These are phyloP conservation scores for Fagus crenata DNA, from an alignment of 306 rosid genomes.

Conservation along the genomic window DNA sequence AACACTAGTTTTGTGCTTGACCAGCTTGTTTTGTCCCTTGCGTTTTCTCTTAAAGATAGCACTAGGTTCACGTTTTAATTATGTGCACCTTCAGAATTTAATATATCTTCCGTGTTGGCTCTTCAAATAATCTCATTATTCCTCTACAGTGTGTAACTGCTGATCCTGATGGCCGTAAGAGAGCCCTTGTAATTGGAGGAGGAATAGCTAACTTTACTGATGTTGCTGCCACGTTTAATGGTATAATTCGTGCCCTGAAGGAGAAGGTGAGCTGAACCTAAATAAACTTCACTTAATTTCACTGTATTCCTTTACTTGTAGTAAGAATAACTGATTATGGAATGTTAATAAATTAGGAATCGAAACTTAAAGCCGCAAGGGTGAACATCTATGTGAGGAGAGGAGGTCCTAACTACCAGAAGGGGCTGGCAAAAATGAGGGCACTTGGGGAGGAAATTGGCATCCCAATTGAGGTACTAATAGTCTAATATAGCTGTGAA, in stretches of 20 bases:
- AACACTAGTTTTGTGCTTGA: not conserved
- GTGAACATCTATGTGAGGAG: constrained; percentile 89
- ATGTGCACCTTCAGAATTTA: not conserved
- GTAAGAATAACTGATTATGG: constrained; percentile 25
- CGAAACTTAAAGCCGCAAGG: constrained; percentile 79
- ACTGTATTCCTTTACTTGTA: constrained; percentile 9
- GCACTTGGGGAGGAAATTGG: constrained; percentile 85
- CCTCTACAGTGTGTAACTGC: constrained; percentile 85
- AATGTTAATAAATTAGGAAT: constrained; percentile 53
- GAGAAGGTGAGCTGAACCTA: constrained; percentile 65
- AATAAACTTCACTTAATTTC: not conserved
- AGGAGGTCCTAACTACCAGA: constrained; percentile 99
- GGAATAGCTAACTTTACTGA: constrained; percentile 97
- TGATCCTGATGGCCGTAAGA: constrained; percentile 75
- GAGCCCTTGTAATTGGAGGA: constrained; percentile 97
- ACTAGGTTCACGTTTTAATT: constrained; percentile 9
- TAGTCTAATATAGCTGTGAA: not conserved
- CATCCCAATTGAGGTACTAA: constrained; percentile 82
- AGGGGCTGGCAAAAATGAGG: constrained; percentile 84
- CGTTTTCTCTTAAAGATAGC: constrained; percentile 7
- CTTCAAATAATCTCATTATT: constrained; percentile 27
- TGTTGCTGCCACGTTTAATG: constrained; percentile 93
- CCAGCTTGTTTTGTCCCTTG: not conserved
- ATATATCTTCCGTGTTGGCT: constrained; percentile 11
- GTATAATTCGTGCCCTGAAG: constrained; percentile 86